A percentile compares a stretch with the other conserved stretches of the same genome.
Conservation (phyloP, 108 stramenopile genomes). For the Chaetoceros tenuissimus region DNA sequence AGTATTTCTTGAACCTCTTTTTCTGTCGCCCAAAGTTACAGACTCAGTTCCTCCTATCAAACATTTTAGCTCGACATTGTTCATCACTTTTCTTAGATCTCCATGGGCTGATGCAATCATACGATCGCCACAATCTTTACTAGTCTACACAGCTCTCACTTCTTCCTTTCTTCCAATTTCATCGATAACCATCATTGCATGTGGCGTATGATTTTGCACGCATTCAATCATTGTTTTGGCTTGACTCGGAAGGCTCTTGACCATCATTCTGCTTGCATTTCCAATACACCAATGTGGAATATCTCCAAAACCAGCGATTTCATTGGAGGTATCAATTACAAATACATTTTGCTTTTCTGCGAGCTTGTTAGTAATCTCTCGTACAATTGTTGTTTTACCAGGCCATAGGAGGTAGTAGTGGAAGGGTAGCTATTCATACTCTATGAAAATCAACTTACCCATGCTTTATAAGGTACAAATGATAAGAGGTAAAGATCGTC, state of each 20-base stretch:
- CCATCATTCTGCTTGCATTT: conserved; percentile 49
- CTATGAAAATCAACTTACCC: too few relatives aligned
- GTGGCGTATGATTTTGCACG: conserved; percentile 66
- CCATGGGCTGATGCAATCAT: conserved; percentile 67
- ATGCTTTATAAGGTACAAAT: too few relatives aligned
- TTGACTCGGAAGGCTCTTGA: conserved; percentile 29
- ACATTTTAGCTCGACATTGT: conserved; percentile 36
- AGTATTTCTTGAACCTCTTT: background rate
- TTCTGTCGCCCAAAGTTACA: conserved; percentile 32
- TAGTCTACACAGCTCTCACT: conserved; percentile 42
- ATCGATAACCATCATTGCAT: conserved; percentile 53
- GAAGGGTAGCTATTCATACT: too few relatives aligned
- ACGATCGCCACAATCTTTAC: conserved; percentile 45
- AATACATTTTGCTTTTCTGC: conserved; percentile 27
- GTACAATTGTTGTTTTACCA: conserved; percentile 33
- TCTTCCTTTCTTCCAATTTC: conserved; percentile 42
- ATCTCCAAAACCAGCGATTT: conserved; percentile 55
- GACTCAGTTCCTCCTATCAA: conserved; percentile 40
- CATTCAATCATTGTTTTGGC: conserved; percentile 51
- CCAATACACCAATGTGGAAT: conserved; percentile 50
- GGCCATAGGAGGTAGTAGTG: too few relatives aligned
- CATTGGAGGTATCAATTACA: conserved; percentile 54
- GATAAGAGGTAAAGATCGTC: too few relatives aligned
- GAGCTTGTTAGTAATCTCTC: conserved; percentile 32
- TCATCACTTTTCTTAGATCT: conserved; percentile 29